Percentiles rank a stretch among this genome's conserved stretches.
phyloP scores from a whole-genome alignment of 2,329 filamentous ascomycete species.

The Orbilia oligospora region DNA sequence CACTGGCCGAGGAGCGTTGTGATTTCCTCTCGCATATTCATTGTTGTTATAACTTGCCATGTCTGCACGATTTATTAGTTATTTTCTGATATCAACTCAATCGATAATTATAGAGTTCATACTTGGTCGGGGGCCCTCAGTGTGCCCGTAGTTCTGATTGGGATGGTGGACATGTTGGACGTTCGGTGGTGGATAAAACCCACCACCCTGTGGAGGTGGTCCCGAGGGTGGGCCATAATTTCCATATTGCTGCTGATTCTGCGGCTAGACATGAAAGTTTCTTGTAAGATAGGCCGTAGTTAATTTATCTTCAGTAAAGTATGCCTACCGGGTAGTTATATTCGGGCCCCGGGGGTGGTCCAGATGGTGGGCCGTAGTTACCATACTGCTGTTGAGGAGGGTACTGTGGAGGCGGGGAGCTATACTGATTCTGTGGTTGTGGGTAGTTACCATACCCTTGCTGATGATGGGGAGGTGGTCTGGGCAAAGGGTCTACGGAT shows the following conservation, averaged over 20 bases:
- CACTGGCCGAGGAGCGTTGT: conserved; percentile 43
- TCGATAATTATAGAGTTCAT: not conserved
- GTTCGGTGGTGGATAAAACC: conserved; percentile 49
- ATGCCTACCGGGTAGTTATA: conserved; percentile 48
- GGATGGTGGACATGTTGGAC: conserved; percentile 45
- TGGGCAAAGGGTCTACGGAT: not conserved
- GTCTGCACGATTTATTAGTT: conserved; percentile 21
- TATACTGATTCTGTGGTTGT: conserved; percentile 43
- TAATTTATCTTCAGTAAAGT: not conserved
- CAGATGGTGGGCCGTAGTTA: conserved; percentile 49
- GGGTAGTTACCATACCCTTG: conserved; percentile 27
- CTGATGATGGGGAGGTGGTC: conserved; percentile 14
- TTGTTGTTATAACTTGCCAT: conserved; percentile 51
- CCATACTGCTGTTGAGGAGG: conserved; percentile 42
- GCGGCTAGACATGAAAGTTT: conserved; percentile 10
- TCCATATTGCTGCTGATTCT: conserved; percentile 24
- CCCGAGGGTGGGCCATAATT: conserved; percentile 41
- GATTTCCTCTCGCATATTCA: conserved; percentile 49
- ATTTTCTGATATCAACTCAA: not conserved
- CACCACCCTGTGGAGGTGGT: conserved; percentile 39
- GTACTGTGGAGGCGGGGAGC: conserved; percentile 52
- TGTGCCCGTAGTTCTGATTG: conserved; percentile 48
- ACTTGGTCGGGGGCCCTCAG: conserved; percentile 48
- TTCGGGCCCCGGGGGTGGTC: conserved; percentile 28
- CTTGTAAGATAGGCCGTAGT: not conserved